These are phyloP conservation scores for Ceratocystis ficicola DNA, from an alignment of 2,329 filamentous ascomycete genomes.

Conservation along the genomic window DNA sequence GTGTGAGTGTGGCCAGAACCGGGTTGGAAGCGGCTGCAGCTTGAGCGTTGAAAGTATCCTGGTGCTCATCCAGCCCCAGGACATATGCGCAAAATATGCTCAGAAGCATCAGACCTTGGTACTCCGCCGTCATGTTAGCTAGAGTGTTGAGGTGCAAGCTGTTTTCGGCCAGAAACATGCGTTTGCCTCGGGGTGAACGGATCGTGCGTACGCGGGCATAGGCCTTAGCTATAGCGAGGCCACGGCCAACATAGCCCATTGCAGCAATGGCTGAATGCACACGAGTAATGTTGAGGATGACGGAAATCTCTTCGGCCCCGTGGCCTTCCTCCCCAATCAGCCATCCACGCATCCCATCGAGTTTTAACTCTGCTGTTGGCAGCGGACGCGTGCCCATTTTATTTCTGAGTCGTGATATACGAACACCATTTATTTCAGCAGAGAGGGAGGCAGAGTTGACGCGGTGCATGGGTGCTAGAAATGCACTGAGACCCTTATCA, in stretches of 20 bases:
- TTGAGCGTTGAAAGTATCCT: conserved; percentile 25
- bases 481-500: conserved; percentile 43
- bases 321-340: conserved; percentile 54
- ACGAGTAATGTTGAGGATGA: conserved; percentile 55
- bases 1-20: conserved; percentile 27
- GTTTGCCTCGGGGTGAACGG: conserved; percentile 31
- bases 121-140: conserved; percentile 43
- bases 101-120: conserved; percentile 45
- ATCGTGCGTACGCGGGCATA: conserved; percentile 47
- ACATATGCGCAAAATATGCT: conserved; percentile 42
- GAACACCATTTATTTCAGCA: conserved; percentile 51
- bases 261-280: conserved; percentile 45
- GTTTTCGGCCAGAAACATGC: conserved; percentile 39
- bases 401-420: conserved; percentile 57
- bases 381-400: conserved; percentile 59
- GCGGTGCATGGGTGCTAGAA: conserved; percentile 51
- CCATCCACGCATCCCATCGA: conserved; percentile 50
- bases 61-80: conserved; percentile 43
- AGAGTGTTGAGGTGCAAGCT: conserved; percentile 47
- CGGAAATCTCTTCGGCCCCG: conserved; percentile 56
- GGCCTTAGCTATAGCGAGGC: conserved; percentile 44
- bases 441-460: conserved; percentile 29
- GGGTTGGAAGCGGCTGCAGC: conserved; percentile 8
- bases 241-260: conserved; percentile 43
- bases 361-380: conserved; percentile 60